A percentile compares a stretch with the other conserved stretches of the same genome.
These are phyloP conservation scores for Fraxinus cuspidata DNA, from an alignment of 257 asterid species.

Conservation along the genomic window DNA sequence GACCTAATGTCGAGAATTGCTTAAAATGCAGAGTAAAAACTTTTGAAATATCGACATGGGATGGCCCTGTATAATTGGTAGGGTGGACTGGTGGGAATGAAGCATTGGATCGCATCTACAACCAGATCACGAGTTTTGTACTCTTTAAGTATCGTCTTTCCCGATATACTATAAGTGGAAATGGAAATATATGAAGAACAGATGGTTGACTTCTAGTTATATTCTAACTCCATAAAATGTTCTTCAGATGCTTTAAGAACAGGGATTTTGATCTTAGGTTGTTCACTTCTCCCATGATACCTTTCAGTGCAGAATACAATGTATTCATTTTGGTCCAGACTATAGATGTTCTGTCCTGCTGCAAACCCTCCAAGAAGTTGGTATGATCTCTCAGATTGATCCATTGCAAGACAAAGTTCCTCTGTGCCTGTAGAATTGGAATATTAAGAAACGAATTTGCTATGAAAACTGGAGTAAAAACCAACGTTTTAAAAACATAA, in stretches of 20 bases:
- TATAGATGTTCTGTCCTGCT: conserved; percentile 70
- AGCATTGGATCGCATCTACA: too few species aligned
- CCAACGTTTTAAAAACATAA: neutral
- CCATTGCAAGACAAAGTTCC: conserved; percentile 68
- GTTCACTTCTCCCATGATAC: conserved; percentile 31
- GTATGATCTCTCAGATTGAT: conserved; percentile 80
- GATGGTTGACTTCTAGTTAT: neutral
- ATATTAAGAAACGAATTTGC: neutral
- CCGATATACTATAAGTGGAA: neutral
- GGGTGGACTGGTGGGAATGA: too few species aligned
- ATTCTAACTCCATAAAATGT: conserved; percentile 45
- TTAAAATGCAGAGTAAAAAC: too few species aligned
- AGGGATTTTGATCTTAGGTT: conserved; percentile 60
- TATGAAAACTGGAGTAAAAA: neutral
- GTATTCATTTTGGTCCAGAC: conserved; percentile 41
- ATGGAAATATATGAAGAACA: neutral
- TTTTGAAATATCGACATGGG: too few species aligned
- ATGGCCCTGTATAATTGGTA: too few species aligned
- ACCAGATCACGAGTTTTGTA: neutral
- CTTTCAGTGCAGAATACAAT: conserved; percentile 53
- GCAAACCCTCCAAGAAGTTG: conserved; percentile 84
- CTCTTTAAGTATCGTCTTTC: too few species aligned
- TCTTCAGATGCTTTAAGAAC: conserved; percentile 58
- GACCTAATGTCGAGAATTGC: too few species aligned
- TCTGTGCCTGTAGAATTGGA: conserved; percentile 48